Percentiles rank a stretch among this genome's conserved stretches.
Evolutionary conservation across 345 rosid species (phyloP).

Genomic region (Pistacia vera): DNA sequence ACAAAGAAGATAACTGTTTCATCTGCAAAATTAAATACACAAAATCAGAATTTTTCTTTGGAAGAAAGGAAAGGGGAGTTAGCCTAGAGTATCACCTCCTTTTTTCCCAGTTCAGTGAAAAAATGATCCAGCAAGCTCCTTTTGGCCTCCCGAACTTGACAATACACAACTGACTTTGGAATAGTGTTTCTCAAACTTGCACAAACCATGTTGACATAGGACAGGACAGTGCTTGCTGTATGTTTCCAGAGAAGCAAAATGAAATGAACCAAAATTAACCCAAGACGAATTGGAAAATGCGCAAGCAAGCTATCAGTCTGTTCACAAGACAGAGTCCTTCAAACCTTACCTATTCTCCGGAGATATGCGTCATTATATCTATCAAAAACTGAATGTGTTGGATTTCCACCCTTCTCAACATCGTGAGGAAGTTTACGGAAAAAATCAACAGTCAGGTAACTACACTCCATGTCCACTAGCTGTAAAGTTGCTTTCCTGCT

Average conservation of each 20-base stretch:
- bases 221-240: conserved; percentile 70
- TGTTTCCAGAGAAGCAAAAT: conserved; percentile 12
- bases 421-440: conserved; percentile 98
- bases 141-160: conserved; percentile 96
- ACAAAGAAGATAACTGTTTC: conserved; percentile 54
- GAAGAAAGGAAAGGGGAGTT: background rate
- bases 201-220: conserved; percentile 86
- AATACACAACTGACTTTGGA: conserved; percentile 84
- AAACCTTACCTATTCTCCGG: conserved; percentile 67
- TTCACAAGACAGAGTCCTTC: background rate
- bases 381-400: conserved; percentile 86
- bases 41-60: background rate
- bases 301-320: background rate
- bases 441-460: conserved; percentile 92
- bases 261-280: background rate
- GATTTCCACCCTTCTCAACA: conserved; percentile 94
- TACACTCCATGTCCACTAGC: conserved; percentile 91
- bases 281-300: background rate
- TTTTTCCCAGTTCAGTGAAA: conserved; percentile 83
- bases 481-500: conserved; percentile 86
- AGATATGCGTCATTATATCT: conserved; percentile 90
- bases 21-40: conserved; percentile 38
- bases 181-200: conserved; percentile 80
- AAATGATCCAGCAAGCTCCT: conserved; percentile 87
- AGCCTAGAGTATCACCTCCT: conserved; percentile 52